Conservation (phyloP, 2,329 filamentous ascomycete genomes). For the Ophiostoma australiae region DNA sequence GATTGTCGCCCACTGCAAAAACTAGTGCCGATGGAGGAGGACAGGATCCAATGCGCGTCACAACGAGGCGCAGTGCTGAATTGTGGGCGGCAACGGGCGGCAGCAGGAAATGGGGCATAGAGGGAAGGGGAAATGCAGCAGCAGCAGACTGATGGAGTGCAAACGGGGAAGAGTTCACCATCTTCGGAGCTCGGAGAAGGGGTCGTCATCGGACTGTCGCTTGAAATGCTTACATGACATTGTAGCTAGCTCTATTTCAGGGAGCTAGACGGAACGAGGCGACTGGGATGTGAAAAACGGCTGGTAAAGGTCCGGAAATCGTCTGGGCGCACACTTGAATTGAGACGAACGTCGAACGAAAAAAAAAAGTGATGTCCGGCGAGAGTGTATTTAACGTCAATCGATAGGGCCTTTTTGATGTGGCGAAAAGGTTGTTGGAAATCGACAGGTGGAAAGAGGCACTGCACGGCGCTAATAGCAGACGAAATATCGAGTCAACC, state of each 20-base stretch:
- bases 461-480: not conserved
- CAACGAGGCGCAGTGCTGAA: not conserved
- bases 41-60: not conserved
- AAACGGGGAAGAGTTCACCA: not conserved
- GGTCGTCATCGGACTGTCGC: not conserved
- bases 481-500: not conserved
- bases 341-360: not conserved
- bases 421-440: too few relatives aligned
- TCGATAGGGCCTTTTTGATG: not conserved
- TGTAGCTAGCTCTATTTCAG: not conserved
- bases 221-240: slow-evolving; percentile 5
- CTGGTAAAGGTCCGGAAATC: too few relatives aligned
- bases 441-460: not conserved
- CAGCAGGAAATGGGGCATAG: not conserved
- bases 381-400: not conserved
- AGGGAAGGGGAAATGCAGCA: not conserved
- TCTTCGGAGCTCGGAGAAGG: not conserved
- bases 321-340: not conserved
- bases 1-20: not conserved
- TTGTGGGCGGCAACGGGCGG: not conserved
- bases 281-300: not conserved
- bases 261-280: not conserved
- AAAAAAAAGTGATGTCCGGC: not conserved
- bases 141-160: not conserved
- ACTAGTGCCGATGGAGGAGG: slow-evolving; percentile 6